These are phyloP conservation scores for Salix suchowensis DNA, from an alignment of 345 rosid genomes.

Conservation along the genomic window DNA sequence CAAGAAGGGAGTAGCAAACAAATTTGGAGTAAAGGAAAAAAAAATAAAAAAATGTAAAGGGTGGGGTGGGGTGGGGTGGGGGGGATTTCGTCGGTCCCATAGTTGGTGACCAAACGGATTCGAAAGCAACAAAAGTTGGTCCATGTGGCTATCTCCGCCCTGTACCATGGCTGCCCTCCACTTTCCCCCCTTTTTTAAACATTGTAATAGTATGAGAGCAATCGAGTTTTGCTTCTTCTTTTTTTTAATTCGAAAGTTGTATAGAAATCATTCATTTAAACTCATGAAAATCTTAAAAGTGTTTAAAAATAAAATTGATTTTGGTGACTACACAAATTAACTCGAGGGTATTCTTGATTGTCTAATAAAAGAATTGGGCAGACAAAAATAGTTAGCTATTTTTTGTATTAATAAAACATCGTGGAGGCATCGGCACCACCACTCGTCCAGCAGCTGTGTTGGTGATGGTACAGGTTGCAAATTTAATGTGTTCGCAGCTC, in stretches of 20 bases:
- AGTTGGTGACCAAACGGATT: slow-evolving; percentile 4
- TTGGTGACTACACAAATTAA: too few species aligned
- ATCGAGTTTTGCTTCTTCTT: too few species aligned
- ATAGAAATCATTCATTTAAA: too few species aligned
- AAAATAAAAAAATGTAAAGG: not conserved
- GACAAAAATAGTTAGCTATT: too few species aligned
- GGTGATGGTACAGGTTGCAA: not conserved
- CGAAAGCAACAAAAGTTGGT: not conserved
- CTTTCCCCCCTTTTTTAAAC: not conserved
- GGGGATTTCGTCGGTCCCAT: not conserved
- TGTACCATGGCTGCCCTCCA: not conserved
- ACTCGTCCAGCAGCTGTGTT: not conserved
- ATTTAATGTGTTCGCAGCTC: not conserved
- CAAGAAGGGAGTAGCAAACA: not conserved
- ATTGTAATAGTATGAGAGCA: too few species aligned
- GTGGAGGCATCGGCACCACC: not conserved
- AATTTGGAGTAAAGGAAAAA: not conserved
- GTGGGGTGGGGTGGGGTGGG: not conserved
- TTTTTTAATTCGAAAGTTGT: too few species aligned
- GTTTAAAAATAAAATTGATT: too few species aligned
- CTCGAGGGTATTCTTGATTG: too few species aligned
- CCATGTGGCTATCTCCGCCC: not conserved
- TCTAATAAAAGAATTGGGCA: too few species aligned
- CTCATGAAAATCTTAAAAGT: too few species aligned
- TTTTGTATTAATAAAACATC: too few species aligned